These are phyloP conservation scores for Phytophthora boehmeriae DNA, from an alignment of 352 stramenopile genomes.

Conservation along the genomic window DNA sequence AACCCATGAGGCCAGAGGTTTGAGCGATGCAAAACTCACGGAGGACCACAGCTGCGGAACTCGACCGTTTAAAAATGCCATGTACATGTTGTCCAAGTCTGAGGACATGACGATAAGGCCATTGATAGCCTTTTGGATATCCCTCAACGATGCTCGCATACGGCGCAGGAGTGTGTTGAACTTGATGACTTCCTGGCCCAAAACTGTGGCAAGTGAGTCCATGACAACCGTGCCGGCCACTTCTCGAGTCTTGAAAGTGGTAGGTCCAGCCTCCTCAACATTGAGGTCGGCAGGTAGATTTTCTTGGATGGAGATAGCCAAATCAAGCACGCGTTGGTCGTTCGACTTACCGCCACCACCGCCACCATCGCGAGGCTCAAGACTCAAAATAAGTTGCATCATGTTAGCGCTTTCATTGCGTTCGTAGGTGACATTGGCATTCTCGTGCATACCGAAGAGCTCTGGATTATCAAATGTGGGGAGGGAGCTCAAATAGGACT, in stretches of 20 bases:
- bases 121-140: constrained; percentile 85
- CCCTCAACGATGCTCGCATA: constrained; percentile 82
- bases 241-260: constrained; percentile 90
- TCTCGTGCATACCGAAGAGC: constrained; percentile 97
- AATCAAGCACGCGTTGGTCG: constrained; percentile 86
- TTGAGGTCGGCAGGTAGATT: constrained; percentile 64
- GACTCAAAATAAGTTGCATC: constrained; percentile 86
- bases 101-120: constrained; percentile 94
- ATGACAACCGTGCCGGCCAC: constrained; percentile 87
- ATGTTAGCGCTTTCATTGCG: constrained; percentile 90
- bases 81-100: constrained; percentile 97
- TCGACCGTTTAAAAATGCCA: constrained; percentile 90
- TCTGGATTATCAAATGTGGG: constrained; percentile 91
- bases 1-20: constrained; percentile 93
- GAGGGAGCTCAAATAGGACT: constrained; percentile 85
- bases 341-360: constrained; percentile 76
- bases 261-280: constrained; percentile 87
- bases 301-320: constrained; percentile 74
- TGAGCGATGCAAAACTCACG: constrained; percentile 93
- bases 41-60: constrained; percentile 89
- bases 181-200: constrained; percentile 94
- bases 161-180: constrained; percentile 92
- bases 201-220: constrained; percentile 92
- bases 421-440: constrained; percentile 95
- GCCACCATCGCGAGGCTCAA: constrained; percentile 86